These are phyloP conservation scores for Coprinopsis strossmayeri DNA, from an alignment of 768 basidiomycete genomes.

Conservation along the genomic window DNA sequence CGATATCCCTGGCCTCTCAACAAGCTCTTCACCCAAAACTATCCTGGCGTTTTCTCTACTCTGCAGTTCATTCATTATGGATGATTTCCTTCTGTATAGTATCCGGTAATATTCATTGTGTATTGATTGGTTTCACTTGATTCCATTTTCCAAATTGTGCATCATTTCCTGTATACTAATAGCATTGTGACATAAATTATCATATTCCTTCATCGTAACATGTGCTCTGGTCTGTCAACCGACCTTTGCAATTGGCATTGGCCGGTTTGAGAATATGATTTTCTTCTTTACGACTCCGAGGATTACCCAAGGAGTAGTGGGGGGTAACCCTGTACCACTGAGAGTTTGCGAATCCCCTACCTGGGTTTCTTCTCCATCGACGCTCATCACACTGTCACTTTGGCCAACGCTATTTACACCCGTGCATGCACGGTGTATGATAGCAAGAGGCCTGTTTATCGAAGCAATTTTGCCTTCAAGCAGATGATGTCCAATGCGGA, in stretches of 20 bases:
- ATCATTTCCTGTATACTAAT: conserved; percentile 1
- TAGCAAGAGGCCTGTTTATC: conserved; percentile 76
- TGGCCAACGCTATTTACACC: conserved; percentile 9
- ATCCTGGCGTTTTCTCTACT: too few relatives aligned
- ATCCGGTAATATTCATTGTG: background rate
- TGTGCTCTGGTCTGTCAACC: background rate
- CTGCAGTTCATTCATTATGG: background rate
- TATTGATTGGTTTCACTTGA: background rate
- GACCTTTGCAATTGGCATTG: conserved; percentile 46
- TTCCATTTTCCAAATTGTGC: conserved; percentile 6
- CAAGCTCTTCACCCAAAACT: too few relatives aligned
- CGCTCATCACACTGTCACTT: conserved; percentile 14
- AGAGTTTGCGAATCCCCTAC: conserved; percentile 2
- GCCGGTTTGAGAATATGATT: conserved; percentile 77
- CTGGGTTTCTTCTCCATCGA: conserved; percentile 15
- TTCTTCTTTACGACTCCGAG: conserved; percentile 74
- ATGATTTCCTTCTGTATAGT: background rate
- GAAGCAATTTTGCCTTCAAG: conserved; percentile 80
- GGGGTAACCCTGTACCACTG: conserved; percentile 1
- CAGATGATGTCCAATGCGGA: conserved; percentile 82
- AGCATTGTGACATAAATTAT: conserved; percentile 1
- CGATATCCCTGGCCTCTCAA: too few relatives aligned
- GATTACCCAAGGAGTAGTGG: conserved; percentile 46
- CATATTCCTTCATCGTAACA: conserved; percentile 28
- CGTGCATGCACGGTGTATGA: conserved; percentile 43